Percentiles rank a stretch among this genome's conserved stretches.
phyloP scores from a whole-genome alignment of 2,329 filamentous ascomycete species.

The Alternaria infectoria region DNA sequence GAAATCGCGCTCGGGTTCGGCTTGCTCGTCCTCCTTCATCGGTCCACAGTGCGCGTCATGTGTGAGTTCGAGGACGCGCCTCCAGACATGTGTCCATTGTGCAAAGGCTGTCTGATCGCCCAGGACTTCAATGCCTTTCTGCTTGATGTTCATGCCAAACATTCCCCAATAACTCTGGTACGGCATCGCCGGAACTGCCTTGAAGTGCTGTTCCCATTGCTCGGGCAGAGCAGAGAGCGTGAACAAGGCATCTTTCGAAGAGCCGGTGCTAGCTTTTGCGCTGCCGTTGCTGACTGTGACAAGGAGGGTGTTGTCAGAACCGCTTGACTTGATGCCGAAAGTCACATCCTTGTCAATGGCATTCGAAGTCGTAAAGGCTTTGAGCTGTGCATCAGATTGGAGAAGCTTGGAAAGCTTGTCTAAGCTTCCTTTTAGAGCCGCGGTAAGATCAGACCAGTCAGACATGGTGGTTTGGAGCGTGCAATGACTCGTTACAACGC shows the following conservation, averaged over 20 bases:
- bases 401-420: slow-evolving; percentile 41
- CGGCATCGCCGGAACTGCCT: slow-evolving; percentile 51
- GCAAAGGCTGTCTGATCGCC: slow-evolving; percentile 55
- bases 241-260: slow-evolving; percentile 46
- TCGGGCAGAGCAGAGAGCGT: slow-evolving; percentile 51
- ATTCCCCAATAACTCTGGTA: slow-evolving; percentile 57
- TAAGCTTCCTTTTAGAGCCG: slow-evolving; percentile 40
- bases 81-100: slow-evolving; percentile 56
- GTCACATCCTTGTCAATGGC: slow-evolving; percentile 42
- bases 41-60: slow-evolving; percentile 57
- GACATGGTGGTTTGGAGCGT: slow-evolving; percentile 26
- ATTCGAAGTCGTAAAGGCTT: slow-evolving; percentile 44
- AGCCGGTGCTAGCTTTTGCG: slow-evolving; percentile 34
- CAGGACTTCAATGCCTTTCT: slow-evolving; percentile 56
- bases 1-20: slow-evolving; percentile 49
- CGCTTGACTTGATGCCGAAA: slow-evolving; percentile 46
- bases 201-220: slow-evolving; percentile 56
- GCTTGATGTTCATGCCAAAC: slow-evolving; percentile 58
- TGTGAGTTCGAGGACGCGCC: slow-evolving; percentile 55
- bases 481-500: background rate
- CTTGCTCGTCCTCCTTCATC: slow-evolving; percentile 49
- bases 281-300: slow-evolving; percentile 42
- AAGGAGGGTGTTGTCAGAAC: slow-evolving; percentile 42
- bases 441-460: slow-evolving; percentile 43
- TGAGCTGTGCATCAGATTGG: slow-evolving; percentile 42